Evolutionary conservation across 352 stramenopile genomes (phyloP), one percentile per base, ranked within the genome.

Genomic region (Globisporangium barbulae): DNA sequence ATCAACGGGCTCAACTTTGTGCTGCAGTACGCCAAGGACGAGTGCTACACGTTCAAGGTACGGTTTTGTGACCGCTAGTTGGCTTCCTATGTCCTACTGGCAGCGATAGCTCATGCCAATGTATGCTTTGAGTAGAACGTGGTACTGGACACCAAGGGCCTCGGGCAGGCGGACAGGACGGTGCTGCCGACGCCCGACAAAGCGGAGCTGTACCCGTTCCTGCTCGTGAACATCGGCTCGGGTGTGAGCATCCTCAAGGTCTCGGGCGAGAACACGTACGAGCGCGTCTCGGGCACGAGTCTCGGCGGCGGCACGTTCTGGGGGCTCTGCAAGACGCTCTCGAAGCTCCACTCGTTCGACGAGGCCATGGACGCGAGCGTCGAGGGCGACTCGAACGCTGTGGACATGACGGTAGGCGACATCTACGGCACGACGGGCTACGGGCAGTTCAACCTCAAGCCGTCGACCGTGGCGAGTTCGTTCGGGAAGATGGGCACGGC

Each of bases 261-360:
- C 13, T 88, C 94, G 28, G 83, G 90, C 30, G 87, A 92, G 41
- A 82, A 80, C 39, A 78, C 94, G 60, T 98, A 97, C 72, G 88
- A 98, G 73, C 94, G 97, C 59, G 96, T 99, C 50, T 98, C 93
- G 41, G 97, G 97, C 56, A 98, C 93, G 58, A 98, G 92, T 70
- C 93, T 99, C 48, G 97, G 97, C 52, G 97, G 97, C 33, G 97
- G 96, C 56, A 99, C 97, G 6, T 99, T 98, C 75, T 98, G 95
- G 81, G 97, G 97, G 3, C 73, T 99, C 41, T 98, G 94, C 68
- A 82, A 88, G 54, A 74, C 98, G 37, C 74, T 98, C n/a, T 98
- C 92, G 25, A 94, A 90, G 69, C 63, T 90, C 56, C 76, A 76
- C n/a, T 85, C 73, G 17, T 93, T 91, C 50, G 84, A 93, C 67